Percentiles rank a stretch among this genome's conserved stretches.
Evolutionary conservation across 2,329 filamentous ascomycete species (phyloP).

Genomic region (Penicillium hordei): DNA sequence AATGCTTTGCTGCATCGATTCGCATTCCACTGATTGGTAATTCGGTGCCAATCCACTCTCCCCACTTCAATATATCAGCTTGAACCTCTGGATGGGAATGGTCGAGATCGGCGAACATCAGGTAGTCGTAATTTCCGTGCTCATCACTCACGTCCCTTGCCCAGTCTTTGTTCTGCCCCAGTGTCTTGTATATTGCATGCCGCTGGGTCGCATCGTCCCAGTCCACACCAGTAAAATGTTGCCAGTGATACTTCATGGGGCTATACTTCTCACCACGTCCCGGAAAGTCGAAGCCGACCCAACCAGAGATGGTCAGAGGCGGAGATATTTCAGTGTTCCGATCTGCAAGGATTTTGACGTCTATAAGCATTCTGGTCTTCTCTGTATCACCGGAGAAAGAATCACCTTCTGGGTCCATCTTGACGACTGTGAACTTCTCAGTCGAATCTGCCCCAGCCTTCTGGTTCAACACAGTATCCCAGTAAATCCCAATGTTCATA

Average conservation of each 20-base stretch:
- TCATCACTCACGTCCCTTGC: slow-evolving; percentile 60
- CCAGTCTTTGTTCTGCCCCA: slow-evolving; percentile 64
- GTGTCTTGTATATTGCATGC: slow-evolving; percentile 66
- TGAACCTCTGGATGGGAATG: slow-evolving; percentile 63
- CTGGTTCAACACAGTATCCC: slow-evolving; percentile 71
- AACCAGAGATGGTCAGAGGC: slow-evolving; percentile 63
- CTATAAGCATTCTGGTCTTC: background rate
- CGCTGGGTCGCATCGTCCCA: slow-evolving; percentile 58
- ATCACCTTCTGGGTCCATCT: slow-evolving; percentile 57
- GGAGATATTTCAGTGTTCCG: slow-evolving; percentile 56
- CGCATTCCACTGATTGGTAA: slow-evolving; percentile 65
- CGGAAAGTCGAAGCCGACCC: slow-evolving; percentile 66
- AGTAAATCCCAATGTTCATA: slow-evolving; percentile 59
- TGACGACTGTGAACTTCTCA: slow-evolving; percentile 62
- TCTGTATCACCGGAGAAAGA: background rate
- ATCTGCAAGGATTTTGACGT: slow-evolving; percentile 38
- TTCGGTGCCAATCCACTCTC: slow-evolving; percentile 63
- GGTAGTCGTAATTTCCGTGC: slow-evolving; percentile 66
- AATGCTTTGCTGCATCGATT: slow-evolving; percentile 72
- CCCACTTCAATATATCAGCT: slow-evolving; percentile 65
- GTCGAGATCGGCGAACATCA: slow-evolving; percentile 72
- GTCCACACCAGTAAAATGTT: slow-evolving; percentile 68
- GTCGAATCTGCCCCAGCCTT: slow-evolving; percentile 67
- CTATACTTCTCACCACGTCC: slow-evolving; percentile 62
- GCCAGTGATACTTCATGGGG: slow-evolving; percentile 61